Base-by-base conservation (phyloP, 805 yeast species). In the Saturnispora diversa region DNA sequence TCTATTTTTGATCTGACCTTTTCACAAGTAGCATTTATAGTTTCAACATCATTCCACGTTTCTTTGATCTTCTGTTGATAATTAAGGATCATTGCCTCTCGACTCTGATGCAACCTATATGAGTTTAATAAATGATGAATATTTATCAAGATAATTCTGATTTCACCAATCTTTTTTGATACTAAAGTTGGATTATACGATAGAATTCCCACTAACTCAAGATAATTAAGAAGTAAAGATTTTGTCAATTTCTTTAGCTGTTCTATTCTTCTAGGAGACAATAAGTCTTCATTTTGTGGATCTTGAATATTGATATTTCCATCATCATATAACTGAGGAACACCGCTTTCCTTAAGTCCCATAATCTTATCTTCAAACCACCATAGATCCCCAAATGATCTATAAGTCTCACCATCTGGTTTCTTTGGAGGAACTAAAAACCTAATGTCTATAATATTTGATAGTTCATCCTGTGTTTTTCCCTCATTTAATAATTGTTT, bases 381-480 rank as follows among this genome's bases (percentile, higher is more conserved):
- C 98, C 98, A 90, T 13, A 85, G 64, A 48, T 81, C 83, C 5
- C 98, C 98, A 61, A 87, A 92, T 1, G 90, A 84, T 34, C 95
- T 64, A 56, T 90, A 90, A 23, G 76, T 74, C 7, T 71, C 70
- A 5, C 74, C 72, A n/a, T 59, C 54, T 1, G 92, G 92, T 35
- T 68, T 68, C 12, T 55, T 50, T 1, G 94, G 94, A 0, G 90
- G 90, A 11, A 72, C 58, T 16, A 81, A 60, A 47, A 76, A 78
- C 51, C 71, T 68, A 28, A 82, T 56, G 31, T 74, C 74, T 12
- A 48, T 55, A 26, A 48, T 50, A 11, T 49, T 34, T 17, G 52
- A 43, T 32, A 57, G 49, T 10, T 51, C 45, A 4, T 51, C 55
- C 12, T 46, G 52, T 11, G 53, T 47, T 24, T 45, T 40, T 1